Base-by-base conservation (phyloP, 75 land plant species). In the Sequoia sempervirens region DNA sequence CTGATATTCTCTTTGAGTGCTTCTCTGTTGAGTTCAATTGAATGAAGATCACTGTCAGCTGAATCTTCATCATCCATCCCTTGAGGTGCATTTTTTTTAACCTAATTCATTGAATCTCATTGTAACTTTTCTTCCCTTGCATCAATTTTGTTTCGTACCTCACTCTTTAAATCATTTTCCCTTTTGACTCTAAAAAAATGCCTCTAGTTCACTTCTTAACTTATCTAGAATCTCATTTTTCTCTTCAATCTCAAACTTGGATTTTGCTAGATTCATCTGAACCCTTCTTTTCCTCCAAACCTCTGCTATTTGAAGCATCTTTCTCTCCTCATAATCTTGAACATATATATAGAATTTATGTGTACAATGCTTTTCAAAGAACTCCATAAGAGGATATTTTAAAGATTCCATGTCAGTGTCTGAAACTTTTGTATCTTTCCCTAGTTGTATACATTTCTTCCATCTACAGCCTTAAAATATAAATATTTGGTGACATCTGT, bases 301-400 rank as follows among this genome's bases (percentile, higher is more conserved):
- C 84, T 96, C 99, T 28, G 96, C 97, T 78, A 96, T 81, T 74
- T 96, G 99, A 86, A 96, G 93, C 99, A 96, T 95, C 76, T 94
- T 91, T 80, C 99, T 90, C 87, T 96, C 99, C 83, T 89, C 93
- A n/a, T n/a, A n/a, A n/a, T n/a, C n/a, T n/a, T n/a, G n/a, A n/a
- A n/a, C n/a, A n/a, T n/a, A n/a, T n/a, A n/a, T n/a, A n/a, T n/a
- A n/a, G n/a, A n/a, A n/a, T n/a, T n/a, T n/a, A n/a, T n/a, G n/a
- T n/a, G n/a, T n/a, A n/a, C n/a, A n/a, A n/a, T n/a, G n/a, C n/a
- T n/a, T n/a, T n/a, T n/a, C n/a, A n/a, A n/a, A n/a, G n/a, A n/a
- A n/a, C n/a, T n/a, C n/a, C n/a, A n/a, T n/a, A n/a, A n/a, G n/a
- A n/a, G n/a, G n/a, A n/a, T n/a, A n/a, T n/a, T n/a, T n/a, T n/a